Base-by-base conservation (phyloP, 2,329 filamentous ascomycete genomes). In the Bipolaris zeicola region DNA sequence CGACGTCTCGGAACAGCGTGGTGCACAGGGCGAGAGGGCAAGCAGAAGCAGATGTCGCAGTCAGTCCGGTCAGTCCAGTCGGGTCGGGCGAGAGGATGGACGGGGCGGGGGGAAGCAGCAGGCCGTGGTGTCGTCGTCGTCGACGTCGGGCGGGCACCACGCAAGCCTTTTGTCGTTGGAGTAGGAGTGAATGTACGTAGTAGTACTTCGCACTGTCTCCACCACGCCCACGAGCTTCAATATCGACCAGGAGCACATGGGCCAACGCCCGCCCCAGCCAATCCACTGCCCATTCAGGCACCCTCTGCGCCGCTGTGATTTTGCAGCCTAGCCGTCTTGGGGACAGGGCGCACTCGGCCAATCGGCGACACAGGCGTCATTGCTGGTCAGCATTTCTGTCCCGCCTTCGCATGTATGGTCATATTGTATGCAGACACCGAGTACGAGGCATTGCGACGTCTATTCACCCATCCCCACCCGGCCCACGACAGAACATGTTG, bases 401-500 rank as follows among this genome's bases (percentile, higher is more conserved):
- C 43, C 39, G 41, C 41, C 18, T 45, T 22, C 31, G 31, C 5
- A 5, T 46, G 10, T 16, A 36, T 13, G 10, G 28, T 10, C 28
- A 8, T 13, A 31, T 31, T 31, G 11, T 31, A 31, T 31, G 28
- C 28, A 31, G 1, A 13, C 28, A 11, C 28, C 4, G 11, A 4
- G 39, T 26, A 24, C 39, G 53, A 56, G 43, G 34, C 43, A 31
- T 38, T 41, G 26, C 52, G 47, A 41, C 57, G 36, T 42, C 26
- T 36, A 34, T 14, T 14, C 54, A 51, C 44, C 44, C 34, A 24
- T 24, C 57, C 28, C 38, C 43, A 16, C 16, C 24, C 60, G 31
- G 7, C 26, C 28, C 42, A 14, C 28, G 64, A 42, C n/a, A 7
- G 26, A 65, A 45, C 47, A 76, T 77, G 74, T 75, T 80, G 73